Evolutionary conservation across 176 grass and related monocot species (phyloP), one percentile per base, ranked within the genome.

Genomic region (Carex kokanica): DNA sequence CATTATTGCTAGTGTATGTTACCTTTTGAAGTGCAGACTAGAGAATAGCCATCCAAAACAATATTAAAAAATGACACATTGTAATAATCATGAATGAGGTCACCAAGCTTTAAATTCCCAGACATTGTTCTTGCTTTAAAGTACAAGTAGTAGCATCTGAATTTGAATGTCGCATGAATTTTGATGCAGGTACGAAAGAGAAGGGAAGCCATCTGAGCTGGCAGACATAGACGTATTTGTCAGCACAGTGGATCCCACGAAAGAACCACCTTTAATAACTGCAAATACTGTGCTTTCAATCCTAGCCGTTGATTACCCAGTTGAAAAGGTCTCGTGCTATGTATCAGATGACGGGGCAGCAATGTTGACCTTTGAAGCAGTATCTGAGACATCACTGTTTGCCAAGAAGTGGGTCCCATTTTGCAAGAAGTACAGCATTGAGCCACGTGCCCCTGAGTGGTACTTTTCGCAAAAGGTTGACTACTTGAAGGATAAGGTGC

Each of bases 211-310:
- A 82, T 88, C 88, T 47, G 80, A 88, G 47, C 70, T 93, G 52
- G 83, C 91, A 38, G 53, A 78, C 12, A 88, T 93, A 27, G 88
- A 89, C 78, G 58, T 89, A 25, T 89, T 89, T 59, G 87, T 89
- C 61, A 85, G 83, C 52, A 89, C 87, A 43, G 87, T 89, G 6
- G 87, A 89, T 82, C 88, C 88, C 32, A 68, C 51, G 31, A 89
- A 89, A 84, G 91, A 93, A 55, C 91, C 86, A 49, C 91, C 91
- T 49, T 85, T 93, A 82, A 90, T 93, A 78, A 90, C 81, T 65
- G 88, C 88, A 78, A 93, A 93, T 69, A 93, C 91, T 24, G 91
- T 93, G 81, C 81, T 93, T 56, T 93, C 91, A 24, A 93, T 93
- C 61, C 81, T 90, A 16, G 88, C 91, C 4, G 91, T 93, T 12